Evolutionary conservation across 305 asterid species (phyloP).

Genomic region (Fraxinus greggii): DNA sequence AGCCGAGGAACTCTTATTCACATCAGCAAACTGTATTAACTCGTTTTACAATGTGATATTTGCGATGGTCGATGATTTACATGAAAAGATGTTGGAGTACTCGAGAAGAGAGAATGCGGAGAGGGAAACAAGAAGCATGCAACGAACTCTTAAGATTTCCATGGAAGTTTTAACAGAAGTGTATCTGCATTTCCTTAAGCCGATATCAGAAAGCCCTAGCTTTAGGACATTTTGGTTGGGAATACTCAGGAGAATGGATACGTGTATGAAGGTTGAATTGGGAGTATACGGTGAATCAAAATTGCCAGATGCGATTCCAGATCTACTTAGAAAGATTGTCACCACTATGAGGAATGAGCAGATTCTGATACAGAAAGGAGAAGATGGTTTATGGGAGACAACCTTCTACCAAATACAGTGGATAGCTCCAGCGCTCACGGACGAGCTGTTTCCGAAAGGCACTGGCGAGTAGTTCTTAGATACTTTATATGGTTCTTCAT

Average conservation of each 20-base stretch:
- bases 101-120: slow-evolving; percentile 79
- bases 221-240: slow-evolving; percentile 83
- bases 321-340: slow-evolving; percentile 57
- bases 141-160: slow-evolving; percentile 67
- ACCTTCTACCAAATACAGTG: slow-evolving; percentile 77
- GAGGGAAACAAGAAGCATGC: slow-evolving; percentile 88
- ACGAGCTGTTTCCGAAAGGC: slow-evolving; percentile 73
- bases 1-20: slow-evolving; percentile 70
- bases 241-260: slow-evolving; percentile 74
- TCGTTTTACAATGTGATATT: slow-evolving; percentile 68
- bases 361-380: slow-evolving; percentile 51
- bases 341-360: slow-evolving; percentile 61
- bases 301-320: slow-evolving; percentile 55
- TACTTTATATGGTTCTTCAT: neutral
- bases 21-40: slow-evolving; percentile 57
- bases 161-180: slow-evolving; percentile 71
- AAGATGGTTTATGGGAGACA: slow-evolving; percentile 79
- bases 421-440: slow-evolving; percentile 81
- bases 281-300: slow-evolving; percentile 72
- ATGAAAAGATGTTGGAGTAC: slow-evolving; percentile 86
- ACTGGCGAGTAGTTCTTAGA: slow-evolving; percentile 1
- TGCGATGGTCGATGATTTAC: slow-evolving; percentile 84
- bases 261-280: slow-evolving; percentile 78
- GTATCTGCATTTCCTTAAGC: slow-evolving; percentile 59
- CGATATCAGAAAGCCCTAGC: slow-evolving; percentile 64